These are phyloP conservation scores for Lizonia empirigonia DNA, from an alignment of 2,329 filamentous ascomycete genomes.

Conservation along the genomic window DNA sequence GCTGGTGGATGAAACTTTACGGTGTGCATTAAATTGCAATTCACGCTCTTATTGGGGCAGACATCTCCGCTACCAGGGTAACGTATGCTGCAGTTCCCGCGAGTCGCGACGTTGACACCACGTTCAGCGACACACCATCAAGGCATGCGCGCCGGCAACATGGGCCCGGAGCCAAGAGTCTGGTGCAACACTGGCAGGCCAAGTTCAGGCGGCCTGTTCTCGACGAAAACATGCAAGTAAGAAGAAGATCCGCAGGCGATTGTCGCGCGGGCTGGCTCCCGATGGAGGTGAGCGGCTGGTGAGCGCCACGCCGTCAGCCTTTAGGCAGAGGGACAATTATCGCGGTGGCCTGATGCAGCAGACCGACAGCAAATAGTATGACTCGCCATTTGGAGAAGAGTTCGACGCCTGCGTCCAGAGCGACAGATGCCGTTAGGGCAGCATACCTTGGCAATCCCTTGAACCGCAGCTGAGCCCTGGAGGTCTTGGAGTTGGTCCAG, in stretches of 20 bases:
- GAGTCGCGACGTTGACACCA: slow-evolving; percentile 20
- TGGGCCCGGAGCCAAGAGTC: slow-evolving; percentile 19
- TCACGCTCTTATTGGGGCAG: slow-evolving; percentile 10
- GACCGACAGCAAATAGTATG: slow-evolving; percentile 6
- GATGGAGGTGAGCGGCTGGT: background rate
- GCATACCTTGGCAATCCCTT: slow-evolving; percentile 10
- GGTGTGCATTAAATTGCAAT: slow-evolving; percentile 6
- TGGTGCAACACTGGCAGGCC: background rate
- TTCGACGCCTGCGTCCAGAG: slow-evolving; percentile 13
- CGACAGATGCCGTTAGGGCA: slow-evolving; percentile 26
- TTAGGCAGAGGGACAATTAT: slow-evolving; percentile 9
- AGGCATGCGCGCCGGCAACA: slow-evolving; percentile 3
- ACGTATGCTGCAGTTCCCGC: slow-evolving; percentile 15
- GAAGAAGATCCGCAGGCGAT: background rate
- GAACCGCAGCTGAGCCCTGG: slow-evolving; percentile 10
- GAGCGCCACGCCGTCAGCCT: slow-evolving; percentile 1
- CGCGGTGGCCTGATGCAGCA: slow-evolving; percentile 1
- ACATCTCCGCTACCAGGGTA: slow-evolving; percentile 1
- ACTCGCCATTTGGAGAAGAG: background rate
- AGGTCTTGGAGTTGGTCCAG: slow-evolving; percentile 6
- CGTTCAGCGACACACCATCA: slow-evolving; percentile 18
- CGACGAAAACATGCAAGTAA: slow-evolving; percentile 1
- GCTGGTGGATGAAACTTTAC: background rate
- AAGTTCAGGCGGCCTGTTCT: background rate
- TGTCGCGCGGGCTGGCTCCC: background rate